These are phyloP conservation scores for Xylaria sp. DNA, from an alignment of 2,329 filamentous ascomycete genomes.

Conservation along the genomic window DNA sequence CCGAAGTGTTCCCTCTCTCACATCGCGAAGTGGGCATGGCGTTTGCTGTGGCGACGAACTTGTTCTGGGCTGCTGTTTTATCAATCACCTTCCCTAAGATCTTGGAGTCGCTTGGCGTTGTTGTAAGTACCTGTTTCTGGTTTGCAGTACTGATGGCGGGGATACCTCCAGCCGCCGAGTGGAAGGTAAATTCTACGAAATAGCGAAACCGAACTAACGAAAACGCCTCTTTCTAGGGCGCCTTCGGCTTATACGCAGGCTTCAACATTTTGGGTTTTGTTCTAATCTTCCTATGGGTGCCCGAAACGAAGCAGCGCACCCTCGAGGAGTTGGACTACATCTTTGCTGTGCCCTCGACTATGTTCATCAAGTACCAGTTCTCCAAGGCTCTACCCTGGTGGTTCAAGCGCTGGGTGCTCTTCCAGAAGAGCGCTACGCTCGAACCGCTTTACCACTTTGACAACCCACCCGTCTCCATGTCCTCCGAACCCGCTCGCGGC, in stretches of 20 bases:
- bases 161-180: neutral
- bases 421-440: conserved; percentile 38
- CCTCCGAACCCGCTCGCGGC: neutral
- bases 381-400: conserved; percentile 46
- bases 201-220: conserved; percentile 7
- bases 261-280: conserved; percentile 53
- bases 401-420: conserved; percentile 43
- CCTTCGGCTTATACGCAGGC: conserved; percentile 53
- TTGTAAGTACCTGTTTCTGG: conserved; percentile 31
- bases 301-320: conserved; percentile 56
- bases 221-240: conserved; percentile 41
- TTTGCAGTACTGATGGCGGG: neutral
- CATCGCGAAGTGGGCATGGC: conserved; percentile 75
- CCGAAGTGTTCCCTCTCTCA: conserved; percentile 72
- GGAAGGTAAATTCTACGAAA: too few species aligned
- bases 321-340: conserved; percentile 57
- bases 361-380: conserved; percentile 49
- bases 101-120: conserved; percentile 49
- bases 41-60: conserved; percentile 69
- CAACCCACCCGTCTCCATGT: conserved; percentile 20
- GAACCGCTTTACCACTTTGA: conserved; percentile 42
- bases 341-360: conserved; percentile 49
- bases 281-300: conserved; percentile 55
- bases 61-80: conserved; percentile 64
- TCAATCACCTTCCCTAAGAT: conserved; percentile 67